Evolutionary conservation across 192 early-diverging fungal species (phyloP), one percentile per base, ranked within the genome.

Genomic region (Thamnidium elegans): DNA sequence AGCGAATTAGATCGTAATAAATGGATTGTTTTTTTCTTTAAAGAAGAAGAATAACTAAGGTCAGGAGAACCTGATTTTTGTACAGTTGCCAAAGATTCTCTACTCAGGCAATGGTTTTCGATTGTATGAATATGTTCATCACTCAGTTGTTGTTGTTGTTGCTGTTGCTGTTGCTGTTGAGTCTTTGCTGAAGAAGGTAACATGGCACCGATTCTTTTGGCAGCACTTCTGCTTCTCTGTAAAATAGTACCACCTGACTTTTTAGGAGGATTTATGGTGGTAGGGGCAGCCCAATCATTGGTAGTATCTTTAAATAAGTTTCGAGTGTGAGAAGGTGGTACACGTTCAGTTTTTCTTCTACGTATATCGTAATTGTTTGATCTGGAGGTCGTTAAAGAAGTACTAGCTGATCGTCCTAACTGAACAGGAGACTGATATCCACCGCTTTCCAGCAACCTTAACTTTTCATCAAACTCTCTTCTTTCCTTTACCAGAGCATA

Each of bases 401-500:
- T 59, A 45, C 58, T 59, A 2, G 58, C 58, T 1, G 58, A 59
- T 45, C 58, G 9, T 14, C 58, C 56, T 21, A 31, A 32, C 31
- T 50, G 55, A 10, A 26, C 56, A n/a, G 56, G 60, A 0, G 48
- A 62, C 32, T 39, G 23, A 26, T 58, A 60, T 20, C 48, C 20
- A 11, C 17, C 14, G 20, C 19, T 34, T 15, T 44, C 43, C 34
- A 67, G 50, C 45, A 42, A 56, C 8, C 36, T 19, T 7, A 43
- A 13, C 30, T 46, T 34, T 42, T 10, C 55, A 32, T 86, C 84
- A 52, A 75, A 74, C 51, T 80, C 79, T 6, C 70, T 63, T 23
- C 78, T 65, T 69, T 89, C 87, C 32, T 78, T 79, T 15, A 94
- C 90, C 30, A 92, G 80, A 43, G 87, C 86, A 67, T 97, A 97